Percentiles rank a stretch among this genome's conserved stretches.
Conservation (phyloP, 208 protist species). For the Wallacemonas sp. region DNA sequence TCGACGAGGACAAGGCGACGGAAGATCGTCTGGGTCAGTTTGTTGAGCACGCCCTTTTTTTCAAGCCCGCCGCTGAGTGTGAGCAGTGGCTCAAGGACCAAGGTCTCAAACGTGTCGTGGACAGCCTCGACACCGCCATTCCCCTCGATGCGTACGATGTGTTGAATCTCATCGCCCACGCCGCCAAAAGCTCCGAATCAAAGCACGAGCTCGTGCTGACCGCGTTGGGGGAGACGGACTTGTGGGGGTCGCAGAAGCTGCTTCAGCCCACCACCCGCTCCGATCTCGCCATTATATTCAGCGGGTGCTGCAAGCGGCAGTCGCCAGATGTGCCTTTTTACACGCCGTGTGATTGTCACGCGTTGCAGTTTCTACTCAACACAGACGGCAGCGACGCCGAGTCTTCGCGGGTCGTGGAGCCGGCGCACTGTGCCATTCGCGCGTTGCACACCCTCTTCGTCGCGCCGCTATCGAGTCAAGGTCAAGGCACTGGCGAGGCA, state of each 20-base stretch:
- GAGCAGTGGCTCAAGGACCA: conserved; percentile 62
- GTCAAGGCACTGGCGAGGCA: too few relatives aligned
- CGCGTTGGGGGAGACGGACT: conserved; percentile 49
- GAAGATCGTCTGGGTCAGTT: conserved; percentile 44
- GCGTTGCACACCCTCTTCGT: conserved; percentile 46
- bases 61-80: conserved; percentile 26
- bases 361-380: conserved; percentile 52
- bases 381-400: conserved; percentile 10
- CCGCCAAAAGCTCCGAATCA: conserved; percentile 29
- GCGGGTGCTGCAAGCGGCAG: conserved; percentile 56
- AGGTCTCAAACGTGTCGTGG: conserved; percentile 50
- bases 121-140: conserved; percentile 59
- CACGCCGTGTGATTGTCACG: conserved; percentile 58
- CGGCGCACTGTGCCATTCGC: conserved; percentile 35
- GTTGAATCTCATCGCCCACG: conserved; percentile 60
- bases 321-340: conserved; percentile 45
- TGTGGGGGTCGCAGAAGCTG: conserved; percentile 49
- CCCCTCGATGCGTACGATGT: conserved; percentile 58
- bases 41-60: conserved; percentile 66
- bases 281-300: conserved; percentile 56
- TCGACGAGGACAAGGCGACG: conserved; percentile 2
- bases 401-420: conserved; percentile 24
- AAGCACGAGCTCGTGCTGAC: conserved; percentile 48
- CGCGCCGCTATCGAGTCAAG: too few relatives aligned
- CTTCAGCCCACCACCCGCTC: conserved; percentile 49